These are phyloP conservation scores for Peronospora tabacina DNA, from an alignment of 352 stramenopile genomes.

Conservation along the genomic window DNA sequence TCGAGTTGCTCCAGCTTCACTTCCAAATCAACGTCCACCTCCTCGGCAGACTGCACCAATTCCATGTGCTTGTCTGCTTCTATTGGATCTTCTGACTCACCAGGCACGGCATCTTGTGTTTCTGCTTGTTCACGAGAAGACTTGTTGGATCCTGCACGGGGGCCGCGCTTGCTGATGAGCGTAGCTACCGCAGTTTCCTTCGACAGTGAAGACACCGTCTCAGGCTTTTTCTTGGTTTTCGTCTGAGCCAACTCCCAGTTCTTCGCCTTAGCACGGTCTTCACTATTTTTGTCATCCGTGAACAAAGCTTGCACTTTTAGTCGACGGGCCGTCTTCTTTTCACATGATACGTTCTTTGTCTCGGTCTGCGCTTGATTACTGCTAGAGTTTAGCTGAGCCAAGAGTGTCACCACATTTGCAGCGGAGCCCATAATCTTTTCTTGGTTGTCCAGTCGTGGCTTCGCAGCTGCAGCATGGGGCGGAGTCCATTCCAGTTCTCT, in stretches of 20 bases:
- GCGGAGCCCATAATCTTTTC: conserved; percentile 13
- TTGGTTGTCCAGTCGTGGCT: conserved; percentile 10
- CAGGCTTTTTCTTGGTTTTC: conserved; percentile 1
- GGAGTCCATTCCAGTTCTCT: conserved; percentile 59
- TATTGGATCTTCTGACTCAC: not conserved
- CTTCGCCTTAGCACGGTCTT: conserved; percentile 7
- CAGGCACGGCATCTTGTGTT: not conserved
- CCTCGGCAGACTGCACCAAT: not conserved
- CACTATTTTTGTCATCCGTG: conserved; percentile 11
- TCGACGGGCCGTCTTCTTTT: conserved; percentile 21
- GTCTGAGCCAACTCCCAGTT: conserved; percentile 4
- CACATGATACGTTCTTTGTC: not conserved
- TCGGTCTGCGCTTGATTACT: conserved; percentile 11
- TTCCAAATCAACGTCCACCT: conserved; percentile 23
- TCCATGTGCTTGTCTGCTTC: conserved; percentile 10
- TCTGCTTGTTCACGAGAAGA: conserved; percentile 1
- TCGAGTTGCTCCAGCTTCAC: conserved; percentile 35
- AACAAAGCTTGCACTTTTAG: conserved; percentile 36
- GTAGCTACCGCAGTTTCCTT: conserved; percentile 8
- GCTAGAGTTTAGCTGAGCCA: conserved; percentile 18
- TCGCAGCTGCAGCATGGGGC: conserved; percentile 5
- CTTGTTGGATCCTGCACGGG: conserved; percentile 12
- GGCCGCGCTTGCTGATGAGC: conserved; percentile 10
- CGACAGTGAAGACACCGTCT: not conserved
- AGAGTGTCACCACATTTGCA: conserved; percentile 16